Conservation (phyloP, 1,284 basidiomycete species). For the Ustilago shanxiensis region DNA sequence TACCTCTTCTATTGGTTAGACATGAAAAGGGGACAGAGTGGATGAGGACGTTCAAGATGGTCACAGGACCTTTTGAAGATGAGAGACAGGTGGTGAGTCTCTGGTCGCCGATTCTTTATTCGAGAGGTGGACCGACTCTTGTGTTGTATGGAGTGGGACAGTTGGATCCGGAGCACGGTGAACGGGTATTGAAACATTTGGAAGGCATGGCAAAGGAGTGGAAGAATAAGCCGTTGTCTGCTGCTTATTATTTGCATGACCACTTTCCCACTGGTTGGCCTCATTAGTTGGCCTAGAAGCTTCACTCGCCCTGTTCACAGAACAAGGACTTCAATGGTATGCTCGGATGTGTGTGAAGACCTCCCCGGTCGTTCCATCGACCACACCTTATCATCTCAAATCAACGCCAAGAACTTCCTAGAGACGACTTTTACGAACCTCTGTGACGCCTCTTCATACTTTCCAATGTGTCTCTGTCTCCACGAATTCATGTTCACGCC, state of each 20-base stretch:
- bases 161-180: background rate
- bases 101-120: constrained; percentile 13
- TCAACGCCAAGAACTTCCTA: too few species aligned
- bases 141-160: constrained; percentile 23
- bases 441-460: too few species aligned
- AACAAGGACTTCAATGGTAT: too few species aligned
- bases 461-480: too few species aligned
- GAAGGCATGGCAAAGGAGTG: background rate
- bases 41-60: too few species aligned
- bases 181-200: background rate
- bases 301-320: too few species aligned
- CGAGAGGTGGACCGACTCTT: background rate
- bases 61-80: background rate
- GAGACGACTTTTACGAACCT: too few species aligned
- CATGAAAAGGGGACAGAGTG: too few species aligned
- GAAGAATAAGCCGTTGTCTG: background rate
- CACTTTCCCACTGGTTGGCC: background rate
- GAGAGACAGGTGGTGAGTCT: constrained; percentile 6
- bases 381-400: too few species aligned
- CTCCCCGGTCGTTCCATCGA: too few species aligned
- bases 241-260: background rate
- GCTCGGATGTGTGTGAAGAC: too few species aligned
- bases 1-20: too few species aligned
- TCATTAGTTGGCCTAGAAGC: background rate
- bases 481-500: background rate